Conservation (phyloP, 371 early-diverging fungal species). For the Entomophthora muscae region DNA sequence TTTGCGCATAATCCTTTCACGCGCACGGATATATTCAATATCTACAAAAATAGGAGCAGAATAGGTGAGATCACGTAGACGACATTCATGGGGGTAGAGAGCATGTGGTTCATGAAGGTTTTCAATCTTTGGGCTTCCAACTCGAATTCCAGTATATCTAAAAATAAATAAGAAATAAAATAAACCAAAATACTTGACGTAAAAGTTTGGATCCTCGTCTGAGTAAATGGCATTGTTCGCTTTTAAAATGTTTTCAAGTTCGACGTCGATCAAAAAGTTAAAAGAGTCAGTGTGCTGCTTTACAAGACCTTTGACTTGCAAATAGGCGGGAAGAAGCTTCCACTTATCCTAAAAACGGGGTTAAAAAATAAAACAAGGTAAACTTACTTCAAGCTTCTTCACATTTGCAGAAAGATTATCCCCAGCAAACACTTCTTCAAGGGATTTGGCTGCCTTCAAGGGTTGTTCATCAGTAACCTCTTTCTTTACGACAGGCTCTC, state of each 20-base stretch:
- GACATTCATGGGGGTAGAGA: constrained; percentile 98
- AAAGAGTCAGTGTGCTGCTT: constrained; percentile 99
- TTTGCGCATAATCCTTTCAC: constrained; percentile 66
- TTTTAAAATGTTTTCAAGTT: constrained; percentile 86
- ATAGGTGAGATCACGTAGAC: constrained; percentile 97
- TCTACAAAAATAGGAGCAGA: constrained; percentile 93
- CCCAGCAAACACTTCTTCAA: not conserved
- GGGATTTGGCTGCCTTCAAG: not conserved
- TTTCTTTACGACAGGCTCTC: not conserved
- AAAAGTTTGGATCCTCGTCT: constrained; percentile 97
- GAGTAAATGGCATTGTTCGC: constrained; percentile 93
- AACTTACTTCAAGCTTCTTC: not conserved
- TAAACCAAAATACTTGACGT: constrained; percentile 50
- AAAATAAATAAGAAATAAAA: not conserved
- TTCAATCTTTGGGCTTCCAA: constrained; percentile 69
- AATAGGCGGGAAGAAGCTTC: constrained; percentile 93
- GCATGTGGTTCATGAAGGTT: constrained; percentile 47
- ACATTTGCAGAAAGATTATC: not conserved
- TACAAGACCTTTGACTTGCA: constrained; percentile 96
- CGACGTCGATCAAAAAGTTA: constrained; percentile 96
- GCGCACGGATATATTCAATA: constrained; percentile 89
- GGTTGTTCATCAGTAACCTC: not conserved
- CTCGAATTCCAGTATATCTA: constrained; percentile 77
- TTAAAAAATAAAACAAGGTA: not conserved
- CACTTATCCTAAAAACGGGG: constrained; percentile 70